A percentile compares a stretch with the other conserved stretches of the same genome.
phyloP scores from a whole-genome alignment of 2,329 filamentous ascomycete species.

The Colletotrichum karsti region DNA sequence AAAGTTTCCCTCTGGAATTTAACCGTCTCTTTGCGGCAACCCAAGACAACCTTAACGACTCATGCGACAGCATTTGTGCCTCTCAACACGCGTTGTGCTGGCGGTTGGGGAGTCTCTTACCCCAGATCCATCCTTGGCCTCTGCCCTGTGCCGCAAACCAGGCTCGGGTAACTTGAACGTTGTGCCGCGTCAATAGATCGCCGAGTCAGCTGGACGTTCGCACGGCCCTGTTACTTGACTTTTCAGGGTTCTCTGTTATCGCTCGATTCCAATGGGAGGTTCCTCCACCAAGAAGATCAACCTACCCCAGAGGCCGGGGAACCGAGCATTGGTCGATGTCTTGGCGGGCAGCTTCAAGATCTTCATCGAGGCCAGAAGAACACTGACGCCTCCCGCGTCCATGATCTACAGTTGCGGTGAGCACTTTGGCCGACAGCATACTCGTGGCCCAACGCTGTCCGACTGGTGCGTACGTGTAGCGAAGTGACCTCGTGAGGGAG shows the following conservation, averaged over 20 bases:
- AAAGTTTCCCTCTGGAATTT: background rate
- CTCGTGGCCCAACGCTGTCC: background rate
- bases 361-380: background rate
- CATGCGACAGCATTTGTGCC: slow-evolving; percentile 14
- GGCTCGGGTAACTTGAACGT: background rate
- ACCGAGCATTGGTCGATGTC: background rate
- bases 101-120: background rate
- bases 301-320: background rate
- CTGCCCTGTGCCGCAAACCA: slow-evolving; percentile 4
- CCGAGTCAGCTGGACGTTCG: slow-evolving; percentile 6
- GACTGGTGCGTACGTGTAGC: background rate
- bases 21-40: slow-evolving; percentile 5
- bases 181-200: background rate
- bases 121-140: slow-evolving; percentile 16
- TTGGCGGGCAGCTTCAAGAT: background rate
- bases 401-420: slow-evolving; percentile 13
- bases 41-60: slow-evolving; percentile 25
- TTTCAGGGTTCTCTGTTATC: background rate
- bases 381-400: background rate
- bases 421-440: slow-evolving; percentile 1
- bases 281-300: background rate
- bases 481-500: background rate
- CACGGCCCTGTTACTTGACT: background rate
- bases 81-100: background rate
- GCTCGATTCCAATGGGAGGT: background rate